These are phyloP conservation scores for Picea glauca DNA, from an alignment of 75 land plant species.

Conservation along the genomic window DNA sequence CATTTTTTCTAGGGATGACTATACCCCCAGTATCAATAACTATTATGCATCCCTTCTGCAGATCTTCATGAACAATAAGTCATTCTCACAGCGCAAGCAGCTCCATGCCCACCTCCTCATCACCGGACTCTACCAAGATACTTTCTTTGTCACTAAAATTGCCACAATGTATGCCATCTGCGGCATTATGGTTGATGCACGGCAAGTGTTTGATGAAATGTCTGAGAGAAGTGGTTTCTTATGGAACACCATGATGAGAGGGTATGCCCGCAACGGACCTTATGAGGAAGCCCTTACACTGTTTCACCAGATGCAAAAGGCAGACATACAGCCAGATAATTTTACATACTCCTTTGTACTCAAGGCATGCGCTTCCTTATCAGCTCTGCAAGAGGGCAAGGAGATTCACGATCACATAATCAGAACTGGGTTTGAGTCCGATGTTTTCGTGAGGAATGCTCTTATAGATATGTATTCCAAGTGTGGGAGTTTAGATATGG, in stretches of 20 bases:
- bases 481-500: conserved; percentile 17
- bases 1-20: too few relatives aligned
- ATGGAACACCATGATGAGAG: conserved; percentile 43
- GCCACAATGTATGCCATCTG: conserved; percentile 67
- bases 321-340: conserved; percentile 17
- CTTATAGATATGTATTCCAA: conserved; percentile 27
- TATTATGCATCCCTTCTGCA: conserved; percentile 39
- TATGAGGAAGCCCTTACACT: conserved; percentile 24
- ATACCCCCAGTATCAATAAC: too few relatives aligned
- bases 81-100: conserved; percentile 36
- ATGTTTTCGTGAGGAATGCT: conserved; percentile 18
- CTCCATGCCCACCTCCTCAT: conserved; percentile 36
- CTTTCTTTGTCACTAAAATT: conserved; percentile 53
- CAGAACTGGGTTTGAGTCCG: conserved; percentile 10
- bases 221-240: conserved; percentile 40
- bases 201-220: conserved; percentile 61
- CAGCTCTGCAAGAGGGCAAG: conserved; percentile 17
- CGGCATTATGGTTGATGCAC: conserved; percentile 34
- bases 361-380: conserved; percentile 25
- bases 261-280: conserved; percentile 18
- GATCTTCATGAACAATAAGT: conserved; percentile 34
- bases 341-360: conserved; percentile 24
- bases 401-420: conserved; percentile 22
- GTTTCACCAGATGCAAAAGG: conserved; percentile 12
- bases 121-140: conserved; percentile 30